phyloP scores from a whole-genome alignment of 1,284 basidiomycete species.

The Austroboletus niveus region DNA sequence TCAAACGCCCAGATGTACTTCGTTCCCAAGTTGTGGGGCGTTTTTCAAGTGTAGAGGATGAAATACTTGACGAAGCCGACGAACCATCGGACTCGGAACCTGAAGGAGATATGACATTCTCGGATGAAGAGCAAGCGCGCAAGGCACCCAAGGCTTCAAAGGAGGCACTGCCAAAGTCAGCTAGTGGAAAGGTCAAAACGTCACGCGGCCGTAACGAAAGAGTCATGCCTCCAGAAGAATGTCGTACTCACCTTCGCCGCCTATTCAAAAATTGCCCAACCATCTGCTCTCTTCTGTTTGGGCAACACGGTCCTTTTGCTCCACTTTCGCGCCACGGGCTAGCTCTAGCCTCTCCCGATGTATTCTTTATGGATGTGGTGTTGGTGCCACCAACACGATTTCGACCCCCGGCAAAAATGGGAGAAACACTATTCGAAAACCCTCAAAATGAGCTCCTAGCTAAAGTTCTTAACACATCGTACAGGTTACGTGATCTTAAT shows the following conservation, averaged over 20 bases:
- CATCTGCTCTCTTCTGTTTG: constrained; percentile 87
- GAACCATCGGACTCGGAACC: constrained; percentile 43
- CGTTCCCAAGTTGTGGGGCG: constrained; percentile 34
- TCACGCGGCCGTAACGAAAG: constrained; percentile 81
- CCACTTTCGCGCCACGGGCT: constrained; percentile 52
- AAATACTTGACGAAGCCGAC: constrained; percentile 44
- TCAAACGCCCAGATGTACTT: constrained; percentile 73
- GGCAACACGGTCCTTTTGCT: constrained; percentile 87
- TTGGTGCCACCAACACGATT: constrained; percentile 95
- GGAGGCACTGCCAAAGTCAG: constrained; percentile 56
- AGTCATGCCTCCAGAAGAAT: constrained; percentile 88
- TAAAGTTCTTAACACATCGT: constrained; percentile 80
- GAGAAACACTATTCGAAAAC: constrained; percentile 93
- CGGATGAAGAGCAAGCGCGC: constrained; percentile 48
- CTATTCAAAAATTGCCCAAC: constrained; percentile 84
- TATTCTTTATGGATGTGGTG: constrained; percentile 96
- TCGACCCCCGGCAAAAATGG: constrained; percentile 91
- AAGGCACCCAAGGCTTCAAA: constrained; percentile 13
- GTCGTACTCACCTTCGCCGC: constrained; percentile 87
- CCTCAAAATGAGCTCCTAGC: constrained; percentile 95
- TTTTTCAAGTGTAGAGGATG: constrained; percentile 30
- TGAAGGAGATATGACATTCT: constrained; percentile 44
- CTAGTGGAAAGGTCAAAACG: constrained; percentile 76
- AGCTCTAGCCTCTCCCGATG: constrained; percentile 80
- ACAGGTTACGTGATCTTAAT: constrained; percentile 80